These are phyloP conservation scores for Talaromyces nanjingensis DNA, from an alignment of 495 filamentous ascomycete genomes.

Conservation along the genomic window DNA sequence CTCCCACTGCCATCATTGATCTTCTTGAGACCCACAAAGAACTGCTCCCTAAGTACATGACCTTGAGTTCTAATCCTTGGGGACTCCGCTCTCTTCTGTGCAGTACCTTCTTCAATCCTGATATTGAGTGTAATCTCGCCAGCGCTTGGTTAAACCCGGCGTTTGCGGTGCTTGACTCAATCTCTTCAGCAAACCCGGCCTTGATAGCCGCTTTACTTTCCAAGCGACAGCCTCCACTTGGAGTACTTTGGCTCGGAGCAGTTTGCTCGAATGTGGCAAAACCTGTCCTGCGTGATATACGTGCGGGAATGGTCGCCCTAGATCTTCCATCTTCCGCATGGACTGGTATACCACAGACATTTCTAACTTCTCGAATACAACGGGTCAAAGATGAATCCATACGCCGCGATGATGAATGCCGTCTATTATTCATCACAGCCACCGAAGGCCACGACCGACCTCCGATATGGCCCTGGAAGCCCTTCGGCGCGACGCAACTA, in stretches of 20 bases:
- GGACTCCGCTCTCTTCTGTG: conserved; percentile 22
- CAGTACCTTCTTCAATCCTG: conserved; percentile 22
- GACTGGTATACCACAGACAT: conserved; percentile 17
- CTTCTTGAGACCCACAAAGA: neutral
- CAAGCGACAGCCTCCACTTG: conserved; percentile 15
- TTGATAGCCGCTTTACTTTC: conserved; percentile 8
- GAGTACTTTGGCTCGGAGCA: conserved; percentile 22
- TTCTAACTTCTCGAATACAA: conserved; percentile 14
- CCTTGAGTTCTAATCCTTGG: conserved; percentile 19
- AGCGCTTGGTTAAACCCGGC: conserved; percentile 26
- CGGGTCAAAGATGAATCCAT: conserved; percentile 13
- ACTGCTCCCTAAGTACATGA: conserved; percentile 21
- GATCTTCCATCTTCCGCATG: conserved; percentile 20
- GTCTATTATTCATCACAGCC: conserved; percentile 21
- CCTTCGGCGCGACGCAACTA: conserved; percentile 19
- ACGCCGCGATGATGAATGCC: conserved; percentile 21
- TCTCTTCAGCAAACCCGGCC: neutral
- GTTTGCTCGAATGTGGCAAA: conserved; percentile 15
- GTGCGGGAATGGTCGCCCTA: conserved; percentile 15
- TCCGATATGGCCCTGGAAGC: conserved; percentile 21
- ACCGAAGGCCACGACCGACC: conserved; percentile 15
- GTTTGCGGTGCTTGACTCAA: conserved; percentile 20
- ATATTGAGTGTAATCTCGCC: conserved; percentile 25
- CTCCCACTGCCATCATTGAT: neutral
- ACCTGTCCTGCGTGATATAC: conserved; percentile 14